A percentile compares a stretch with the other conserved stretches of the same genome.
Evolutionary conservation across 2,329 filamentous ascomycete genomes (phyloP).

Genomic region (Cylindrodendrum hubeiense): DNA sequence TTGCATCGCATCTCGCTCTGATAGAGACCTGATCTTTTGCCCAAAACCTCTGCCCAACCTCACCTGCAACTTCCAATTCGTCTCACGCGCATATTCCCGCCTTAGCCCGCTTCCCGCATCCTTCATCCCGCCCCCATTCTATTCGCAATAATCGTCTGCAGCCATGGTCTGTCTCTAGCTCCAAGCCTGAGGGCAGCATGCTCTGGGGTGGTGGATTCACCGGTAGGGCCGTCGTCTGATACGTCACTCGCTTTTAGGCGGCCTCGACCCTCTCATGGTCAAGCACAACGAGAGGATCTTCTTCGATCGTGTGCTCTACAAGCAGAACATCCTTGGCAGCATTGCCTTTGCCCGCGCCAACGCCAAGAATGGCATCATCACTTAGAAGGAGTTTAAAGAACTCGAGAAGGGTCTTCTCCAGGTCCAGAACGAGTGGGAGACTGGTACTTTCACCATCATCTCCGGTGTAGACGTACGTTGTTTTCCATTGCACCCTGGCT

Average conservation of each 20-base stretch:
- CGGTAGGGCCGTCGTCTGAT: constrained; percentile 46
- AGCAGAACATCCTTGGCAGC: constrained; percentile 82
- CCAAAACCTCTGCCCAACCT: neutral
- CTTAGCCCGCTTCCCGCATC: neutral
- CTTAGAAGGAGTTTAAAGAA: constrained; percentile 76
- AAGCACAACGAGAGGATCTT: constrained; percentile 86
- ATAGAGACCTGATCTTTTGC: neutral
- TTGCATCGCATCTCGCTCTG: constrained; percentile 2
- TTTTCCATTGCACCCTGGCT: constrained; percentile 47
- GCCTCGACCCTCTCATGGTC: constrained; percentile 87
- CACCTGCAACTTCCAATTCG: constrained; percentile 9
- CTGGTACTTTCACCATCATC: constrained; percentile 62
- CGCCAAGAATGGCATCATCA: constrained; percentile 79
- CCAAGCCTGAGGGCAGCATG: constrained; percentile 49
- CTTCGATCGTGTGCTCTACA: constrained; percentile 83
- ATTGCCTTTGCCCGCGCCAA: constrained; percentile 89
- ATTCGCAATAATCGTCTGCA: constrained; percentile 13
- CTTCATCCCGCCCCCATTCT: neutral
- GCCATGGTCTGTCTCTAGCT: constrained; percentile 45
- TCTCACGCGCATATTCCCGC: neutral
- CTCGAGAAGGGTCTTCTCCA: constrained; percentile 78
- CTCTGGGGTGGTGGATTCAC: constrained; percentile 65
- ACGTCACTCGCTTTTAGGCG: constrained; percentile 63
- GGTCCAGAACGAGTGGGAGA: constrained; percentile 67
- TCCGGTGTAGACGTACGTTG: constrained; percentile 61